These are phyloP conservation scores for Petunia hybrid DNA, from an alignment of 305 asterid genomes.

Conservation along the genomic window DNA sequence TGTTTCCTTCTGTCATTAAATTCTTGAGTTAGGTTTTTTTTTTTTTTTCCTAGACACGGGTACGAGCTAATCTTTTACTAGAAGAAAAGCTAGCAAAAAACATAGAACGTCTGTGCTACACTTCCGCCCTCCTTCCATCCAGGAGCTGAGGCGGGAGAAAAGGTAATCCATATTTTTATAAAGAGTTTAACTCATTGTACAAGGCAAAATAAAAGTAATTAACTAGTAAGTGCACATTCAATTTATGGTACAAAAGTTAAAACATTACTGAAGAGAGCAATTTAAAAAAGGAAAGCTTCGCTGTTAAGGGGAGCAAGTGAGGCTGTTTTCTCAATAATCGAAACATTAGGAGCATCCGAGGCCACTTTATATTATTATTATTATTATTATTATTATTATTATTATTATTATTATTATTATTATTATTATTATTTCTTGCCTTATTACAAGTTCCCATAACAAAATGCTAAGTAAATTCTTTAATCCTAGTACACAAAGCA, in stretches of 20 bases:
- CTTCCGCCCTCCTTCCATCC: too few species aligned
- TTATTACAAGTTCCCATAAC: not conserved
- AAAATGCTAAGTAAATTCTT: not conserved
- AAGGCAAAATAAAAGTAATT: too few species aligned
- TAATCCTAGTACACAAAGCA: too few species aligned
- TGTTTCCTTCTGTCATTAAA: slow-evolving; percentile 15
- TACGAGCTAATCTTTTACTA: too few species aligned
- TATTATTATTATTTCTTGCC: not conserved
- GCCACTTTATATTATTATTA: not conserved
- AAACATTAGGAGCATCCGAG: slow-evolving; percentile 30
- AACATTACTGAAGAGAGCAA: not conserved
- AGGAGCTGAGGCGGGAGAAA: too few species aligned
- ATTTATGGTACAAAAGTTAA: not conserved
- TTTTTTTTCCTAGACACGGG: not conserved
- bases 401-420: not conserved
- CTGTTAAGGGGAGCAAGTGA: slow-evolving; percentile 14
- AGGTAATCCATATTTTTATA: too few species aligned
- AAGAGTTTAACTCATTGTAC: too few species aligned
- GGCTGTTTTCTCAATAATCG: not conserved
- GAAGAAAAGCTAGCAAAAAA: too few species aligned
- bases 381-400: too few species aligned
- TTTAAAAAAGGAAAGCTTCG: not conserved
- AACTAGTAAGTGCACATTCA: too few species aligned
- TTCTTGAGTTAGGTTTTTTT: not conserved
- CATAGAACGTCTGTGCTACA: too few species aligned